phyloP scores from a whole-genome alignment of 345 rosid species.

The Gossypium bickii region DNA sequence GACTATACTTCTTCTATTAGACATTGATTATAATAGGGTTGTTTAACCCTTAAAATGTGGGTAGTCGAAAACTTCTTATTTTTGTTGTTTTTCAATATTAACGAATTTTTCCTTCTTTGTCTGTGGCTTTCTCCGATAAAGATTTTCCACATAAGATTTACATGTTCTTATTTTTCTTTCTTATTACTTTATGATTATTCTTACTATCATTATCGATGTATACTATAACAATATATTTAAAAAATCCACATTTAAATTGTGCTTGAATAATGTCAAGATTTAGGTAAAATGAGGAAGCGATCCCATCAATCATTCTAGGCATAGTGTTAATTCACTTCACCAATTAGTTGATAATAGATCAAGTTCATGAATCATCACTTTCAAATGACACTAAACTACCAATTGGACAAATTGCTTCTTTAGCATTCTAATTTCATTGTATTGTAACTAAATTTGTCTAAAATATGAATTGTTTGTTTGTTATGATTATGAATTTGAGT shows the following conservation, averaged over 20 bases:
- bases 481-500: background rate
- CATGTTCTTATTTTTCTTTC: no score
- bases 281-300: background rate
- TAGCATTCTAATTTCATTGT: background rate
- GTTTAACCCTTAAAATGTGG: no score
- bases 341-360: constrained; percentile 3
- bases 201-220: no score
- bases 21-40: no score
- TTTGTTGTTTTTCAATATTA: no score
- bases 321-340: constrained; percentile 6
- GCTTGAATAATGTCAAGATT: background rate
- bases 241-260: constrained; percentile 4
- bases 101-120: fast-evolving
- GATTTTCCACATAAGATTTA: fast-evolving
- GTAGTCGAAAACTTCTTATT: no score
- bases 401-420: background rate
- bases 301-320: background rate
- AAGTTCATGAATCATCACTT: background rate
- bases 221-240: no score
- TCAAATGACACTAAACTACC: background rate
- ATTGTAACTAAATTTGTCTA: background rate
- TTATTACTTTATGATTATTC: no score
- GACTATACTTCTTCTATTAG: no score
- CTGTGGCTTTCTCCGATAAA: fast-evolving
- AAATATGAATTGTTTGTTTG: background rate